Evolutionary conservation across 768 basidiomycete species (phyloP).

Genomic region (Tylopilus felleus): DNA sequence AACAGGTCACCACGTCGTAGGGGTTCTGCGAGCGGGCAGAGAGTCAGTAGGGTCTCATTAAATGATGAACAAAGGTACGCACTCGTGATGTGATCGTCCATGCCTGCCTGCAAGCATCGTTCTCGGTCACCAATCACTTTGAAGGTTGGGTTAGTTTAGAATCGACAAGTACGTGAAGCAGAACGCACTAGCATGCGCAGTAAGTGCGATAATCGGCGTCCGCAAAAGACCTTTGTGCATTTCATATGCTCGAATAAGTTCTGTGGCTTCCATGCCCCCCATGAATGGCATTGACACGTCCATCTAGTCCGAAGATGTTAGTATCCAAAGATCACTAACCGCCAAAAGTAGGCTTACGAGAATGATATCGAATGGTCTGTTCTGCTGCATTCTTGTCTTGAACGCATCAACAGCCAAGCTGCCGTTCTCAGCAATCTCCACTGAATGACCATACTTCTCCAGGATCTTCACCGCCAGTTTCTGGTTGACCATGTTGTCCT

Average conservation of each 20-base stretch:
- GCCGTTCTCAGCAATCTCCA: slow-evolving; percentile 98
- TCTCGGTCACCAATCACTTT: slow-evolving; percentile 91
- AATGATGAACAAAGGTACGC: slow-evolving; percentile 26
- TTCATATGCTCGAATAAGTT: slow-evolving; percentile 86
- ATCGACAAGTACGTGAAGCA: not conserved
- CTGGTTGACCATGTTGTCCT: slow-evolving; percentile 95
- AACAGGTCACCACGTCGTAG: slow-evolving; percentile 73
- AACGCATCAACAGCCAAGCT: slow-evolving; percentile 90
- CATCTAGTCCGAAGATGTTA: slow-evolving; percentile 58
- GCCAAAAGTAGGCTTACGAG: slow-evolving; percentile 52
- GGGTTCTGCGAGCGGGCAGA: slow-evolving; percentile 51
- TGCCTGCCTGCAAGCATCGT: slow-evolving; percentile 71
- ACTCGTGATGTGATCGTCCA: slow-evolving; percentile 86
- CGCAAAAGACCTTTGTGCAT: slow-evolving; percentile 61
- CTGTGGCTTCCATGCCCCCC: slow-evolving; percentile 98
- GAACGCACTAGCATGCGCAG: slow-evolving; percentile 90
- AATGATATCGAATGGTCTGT: slow-evolving; percentile 85
- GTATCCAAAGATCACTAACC: not conserved
- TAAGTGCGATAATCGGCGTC: slow-evolving; percentile 93
- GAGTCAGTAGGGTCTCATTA: not conserved
- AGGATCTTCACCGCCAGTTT: slow-evolving; percentile 95
- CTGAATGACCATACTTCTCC: slow-evolving; percentile 92
- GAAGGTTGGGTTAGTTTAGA: slow-evolving; percentile 8
- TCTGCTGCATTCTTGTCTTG: slow-evolving; percentile 68
- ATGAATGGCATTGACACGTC: slow-evolving; percentile 98